These are phyloP conservation scores for Naganishia vishniacii DNA, from an alignment of 768 basidiomycete genomes.

Conservation along the genomic window DNA sequence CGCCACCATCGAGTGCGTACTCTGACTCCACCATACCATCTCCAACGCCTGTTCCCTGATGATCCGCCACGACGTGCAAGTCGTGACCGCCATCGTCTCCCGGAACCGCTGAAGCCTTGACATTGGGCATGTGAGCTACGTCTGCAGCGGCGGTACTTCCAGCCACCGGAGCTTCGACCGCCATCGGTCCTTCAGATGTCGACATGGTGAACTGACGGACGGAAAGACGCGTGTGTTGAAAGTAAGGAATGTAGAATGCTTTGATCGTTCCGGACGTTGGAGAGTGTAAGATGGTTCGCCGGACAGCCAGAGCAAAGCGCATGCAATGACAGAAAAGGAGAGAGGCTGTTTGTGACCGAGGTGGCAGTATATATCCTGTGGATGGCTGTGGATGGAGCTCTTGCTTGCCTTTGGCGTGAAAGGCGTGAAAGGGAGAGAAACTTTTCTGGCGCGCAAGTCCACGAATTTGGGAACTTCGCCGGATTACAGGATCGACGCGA, in stretches of 20 bases:
- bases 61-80: slow-evolving; percentile 9
- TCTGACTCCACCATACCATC: slow-evolving; percentile 9
- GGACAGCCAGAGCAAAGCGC: slow-evolving; percentile 1
- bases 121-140: slow-evolving; percentile 17
- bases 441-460: slow-evolving; percentile 11
- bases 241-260: neutral
- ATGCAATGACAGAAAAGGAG: neutral
- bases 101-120: slow-evolving; percentile 9
- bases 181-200: slow-evolving; percentile 18
- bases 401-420: no score
- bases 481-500: neutral
- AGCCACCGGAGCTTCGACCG: slow-evolving; percentile 25
- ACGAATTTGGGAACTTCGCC: slow-evolving; percentile 5
- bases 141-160: slow-evolving; percentile 14
- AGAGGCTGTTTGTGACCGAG: no score
- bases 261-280: neutral
- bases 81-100: slow-evolving; percentile 6
- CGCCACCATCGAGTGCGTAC: neutral
- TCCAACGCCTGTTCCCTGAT: slow-evolving; percentile 6
- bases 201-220: slow-evolving; percentile 1
- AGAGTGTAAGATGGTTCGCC: neutral
- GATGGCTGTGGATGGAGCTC: no score
- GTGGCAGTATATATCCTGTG: neutral
- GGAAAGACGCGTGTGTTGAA: neutral
- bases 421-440: slow-evolving; percentile 15